Evolutionary conservation across 768 basidiomycete genomes (phyloP).

Genomic region (Tylopilus rubrobrunneus): DNA sequence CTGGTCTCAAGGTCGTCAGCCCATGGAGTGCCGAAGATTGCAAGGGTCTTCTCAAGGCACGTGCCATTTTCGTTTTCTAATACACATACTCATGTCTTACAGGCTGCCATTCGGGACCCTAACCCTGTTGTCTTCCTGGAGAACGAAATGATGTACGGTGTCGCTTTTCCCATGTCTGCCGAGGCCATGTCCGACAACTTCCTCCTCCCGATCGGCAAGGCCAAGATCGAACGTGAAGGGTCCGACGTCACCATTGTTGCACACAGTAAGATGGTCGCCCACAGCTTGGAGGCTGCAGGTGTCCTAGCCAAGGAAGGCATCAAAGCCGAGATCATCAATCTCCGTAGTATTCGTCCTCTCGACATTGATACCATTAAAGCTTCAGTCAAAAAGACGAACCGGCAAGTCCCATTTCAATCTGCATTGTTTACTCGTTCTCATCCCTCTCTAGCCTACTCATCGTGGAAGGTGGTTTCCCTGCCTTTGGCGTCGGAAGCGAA

Average conservation of each 20-base stretch:
- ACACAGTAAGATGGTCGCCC: conserved; percentile 97
- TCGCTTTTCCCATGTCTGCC: conserved; percentile 91
- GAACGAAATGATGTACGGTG: conserved; percentile 98
- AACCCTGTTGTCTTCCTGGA: conserved; percentile 99
- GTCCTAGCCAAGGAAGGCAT: conserved; percentile 92
- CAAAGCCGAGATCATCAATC: conserved; percentile 97
- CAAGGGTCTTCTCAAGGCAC: conserved; percentile 93
- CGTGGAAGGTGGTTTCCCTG: conserved; percentile 98
- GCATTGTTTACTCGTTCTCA: background rate
- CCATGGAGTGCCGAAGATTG: conserved; percentile 99
- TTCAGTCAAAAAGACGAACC: conserved; percentile 98
- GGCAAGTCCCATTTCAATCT: conserved; percentile 42
- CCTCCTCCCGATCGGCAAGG: conserved; percentile 94
- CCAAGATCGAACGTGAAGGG: conserved; percentile 92
- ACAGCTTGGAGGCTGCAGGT: conserved; percentile 93
- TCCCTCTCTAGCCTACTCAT: conserved; percentile 64
- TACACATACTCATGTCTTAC: background rate
- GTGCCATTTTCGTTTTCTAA: conserved; percentile 11
- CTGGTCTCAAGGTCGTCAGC: conserved; percentile 95
- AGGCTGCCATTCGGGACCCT: conserved; percentile 97
- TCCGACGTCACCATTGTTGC: conserved; percentile 94
- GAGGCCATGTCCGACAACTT: conserved; percentile 96
- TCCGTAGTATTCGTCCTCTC: conserved; percentile 91
- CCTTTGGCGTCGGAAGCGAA: conserved; percentile 97
- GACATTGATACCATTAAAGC: conserved; percentile 97